Percentiles rank a stretch among this genome's conserved stretches.
These are phyloP conservation scores for Hypseocharis bilobata DNA, from an alignment of 441 rosid genomes.

Conservation along the genomic window DNA sequence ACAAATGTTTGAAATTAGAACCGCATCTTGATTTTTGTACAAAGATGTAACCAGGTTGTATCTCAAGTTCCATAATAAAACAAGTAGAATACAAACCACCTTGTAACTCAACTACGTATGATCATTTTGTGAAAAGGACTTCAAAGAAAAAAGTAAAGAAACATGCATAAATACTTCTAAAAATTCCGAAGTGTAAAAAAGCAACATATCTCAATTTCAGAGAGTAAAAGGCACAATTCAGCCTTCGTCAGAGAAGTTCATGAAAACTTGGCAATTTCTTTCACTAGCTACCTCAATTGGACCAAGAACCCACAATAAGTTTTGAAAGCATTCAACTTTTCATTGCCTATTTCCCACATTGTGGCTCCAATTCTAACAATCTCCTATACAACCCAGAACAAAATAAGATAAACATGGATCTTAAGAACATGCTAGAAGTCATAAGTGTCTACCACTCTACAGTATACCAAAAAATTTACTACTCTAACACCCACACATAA, in stretches of 20 bases:
- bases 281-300: neutral
- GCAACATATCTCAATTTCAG: too few species aligned
- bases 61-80: neutral
- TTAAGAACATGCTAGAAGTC: too few species aligned
- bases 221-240: neutral
- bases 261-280: too few species aligned
- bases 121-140: neutral
- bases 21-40: slow-evolving; percentile 3
- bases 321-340: neutral
- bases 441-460: too few species aligned
- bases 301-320: neutral
- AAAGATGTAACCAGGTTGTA: slow-evolving; percentile 9
- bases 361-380: neutral
- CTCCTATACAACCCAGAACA: too few species aligned
- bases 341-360: neutral
- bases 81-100: slow-evolving; percentile 4
- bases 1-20: slow-evolving; percentile 20
- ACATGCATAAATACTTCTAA: neutral
- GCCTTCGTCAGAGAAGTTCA: neutral
- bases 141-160: neutral
- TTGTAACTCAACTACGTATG: slow-evolving; percentile 1
- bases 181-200: too few species aligned
- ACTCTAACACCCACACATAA: neutral
- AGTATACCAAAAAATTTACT: neutral
- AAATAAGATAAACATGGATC: too few species aligned